A percentile compares a stretch with the other conserved stretches of the same genome.
These are phyloP conservation scores for Clonostachys chloroleuca DNA, from an alignment of 2,329 filamentous ascomycete genomes.

Conservation along the genomic window DNA sequence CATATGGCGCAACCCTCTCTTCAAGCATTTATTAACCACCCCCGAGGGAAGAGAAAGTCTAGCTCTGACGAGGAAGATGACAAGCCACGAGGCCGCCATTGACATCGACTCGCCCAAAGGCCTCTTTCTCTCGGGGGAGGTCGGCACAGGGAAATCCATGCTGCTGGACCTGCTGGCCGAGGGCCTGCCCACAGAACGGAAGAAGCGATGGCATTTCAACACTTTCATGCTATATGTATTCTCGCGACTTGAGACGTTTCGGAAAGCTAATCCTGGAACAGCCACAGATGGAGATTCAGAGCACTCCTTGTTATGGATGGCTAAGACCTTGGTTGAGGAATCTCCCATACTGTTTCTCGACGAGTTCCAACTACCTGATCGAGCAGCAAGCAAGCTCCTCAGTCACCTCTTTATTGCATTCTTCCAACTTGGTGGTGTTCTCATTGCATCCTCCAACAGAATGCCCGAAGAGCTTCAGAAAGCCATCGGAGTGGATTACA, in stretches of 20 bases:
- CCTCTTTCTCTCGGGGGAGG: constrained; percentile 74
- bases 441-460: constrained; percentile 76
- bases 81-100: constrained; percentile 66
- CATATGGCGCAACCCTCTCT: constrained; percentile 53
- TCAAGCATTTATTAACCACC: constrained; percentile 53
- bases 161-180: constrained; percentile 79
- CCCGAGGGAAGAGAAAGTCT: constrained; percentile 52
- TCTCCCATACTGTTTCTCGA: constrained; percentile 77
- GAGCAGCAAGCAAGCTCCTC: constrained; percentile 73
- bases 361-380: constrained; percentile 79
- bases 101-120: constrained; percentile 69
- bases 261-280: constrained; percentile 26
- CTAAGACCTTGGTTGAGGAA: constrained; percentile 69
- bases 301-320: constrained; percentile 69
- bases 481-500: constrained; percentile 67
- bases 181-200: constrained; percentile 67
- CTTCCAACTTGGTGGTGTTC: constrained; percentile 76
- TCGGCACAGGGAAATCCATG: constrained; percentile 82
- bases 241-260: constrained; percentile 64
- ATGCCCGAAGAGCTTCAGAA: constrained; percentile 80
- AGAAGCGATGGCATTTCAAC: constrained; percentile 78
- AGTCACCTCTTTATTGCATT: constrained; percentile 75
- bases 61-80: constrained; percentile 65
- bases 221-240: constrained; percentile 81
- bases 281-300: constrained; percentile 25